Evolutionary conservation across 164 flowering plant species (phyloP).

Genomic region (Buxus sempervirens): DNA sequence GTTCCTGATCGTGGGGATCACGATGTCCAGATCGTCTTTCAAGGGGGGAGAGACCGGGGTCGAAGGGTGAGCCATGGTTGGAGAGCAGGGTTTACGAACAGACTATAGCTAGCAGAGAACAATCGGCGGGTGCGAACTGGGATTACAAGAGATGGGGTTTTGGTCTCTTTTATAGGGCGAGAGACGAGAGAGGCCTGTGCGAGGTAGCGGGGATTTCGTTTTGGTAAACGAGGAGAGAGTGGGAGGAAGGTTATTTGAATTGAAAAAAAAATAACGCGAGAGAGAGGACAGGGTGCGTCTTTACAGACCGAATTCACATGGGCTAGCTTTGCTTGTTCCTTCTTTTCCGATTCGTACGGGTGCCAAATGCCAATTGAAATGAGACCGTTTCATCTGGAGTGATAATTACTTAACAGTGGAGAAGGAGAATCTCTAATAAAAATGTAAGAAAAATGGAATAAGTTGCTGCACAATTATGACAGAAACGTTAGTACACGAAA

Average conservation of each 20-base stretch:
- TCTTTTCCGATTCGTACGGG: too few species aligned
- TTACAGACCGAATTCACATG: too few species aligned
- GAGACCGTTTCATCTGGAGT: too few species aligned
- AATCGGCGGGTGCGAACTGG: neutral
- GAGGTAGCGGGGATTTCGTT: slow-evolving; percentile 8
- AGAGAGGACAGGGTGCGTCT: neutral
- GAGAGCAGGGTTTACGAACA: neutral
- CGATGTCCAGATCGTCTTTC: slow-evolving; percentile 43
- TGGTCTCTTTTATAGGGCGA: neutral
- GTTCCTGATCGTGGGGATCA: slow-evolving; percentile 45
- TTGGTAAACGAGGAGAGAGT: slow-evolving; percentile 1
- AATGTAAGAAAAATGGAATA: too few species aligned
- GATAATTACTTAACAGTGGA: too few species aligned
- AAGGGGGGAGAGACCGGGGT: slow-evolving; percentile 27
- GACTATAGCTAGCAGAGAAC: neutral
- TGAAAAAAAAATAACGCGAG: too few species aligned
- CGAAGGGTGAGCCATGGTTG: slow-evolving; percentile 20
- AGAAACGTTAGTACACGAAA: too few species aligned
- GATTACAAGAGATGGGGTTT: neutral
- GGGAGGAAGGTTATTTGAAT: neutral
- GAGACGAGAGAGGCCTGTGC: neutral
- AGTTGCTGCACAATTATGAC: too few species aligned
- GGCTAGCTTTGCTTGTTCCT: too few species aligned
- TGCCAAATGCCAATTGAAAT: too few species aligned
- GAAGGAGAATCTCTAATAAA: too few species aligned